Evolutionary conservation across 257 asterid species (phyloP), one percentile per base, ranked within the genome.

Genomic region (Plantago ovata): DNA sequence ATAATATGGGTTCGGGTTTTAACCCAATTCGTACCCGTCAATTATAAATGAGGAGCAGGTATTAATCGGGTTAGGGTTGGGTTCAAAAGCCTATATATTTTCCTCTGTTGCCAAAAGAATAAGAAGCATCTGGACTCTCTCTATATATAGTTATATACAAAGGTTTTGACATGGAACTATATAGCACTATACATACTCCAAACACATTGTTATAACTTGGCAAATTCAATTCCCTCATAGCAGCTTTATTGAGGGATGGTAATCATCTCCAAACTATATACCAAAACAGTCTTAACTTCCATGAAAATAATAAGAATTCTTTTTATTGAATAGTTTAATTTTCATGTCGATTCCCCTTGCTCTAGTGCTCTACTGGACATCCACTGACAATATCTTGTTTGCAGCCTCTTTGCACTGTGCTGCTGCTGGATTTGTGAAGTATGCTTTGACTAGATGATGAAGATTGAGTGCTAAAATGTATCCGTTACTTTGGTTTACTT

Each of bases 401-500:
- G 79, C 80, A 85, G 95, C 81, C 74, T 85, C 47, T 74, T 75
- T 60, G 91, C 86, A 5, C 60, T 85, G 3, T 85, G 86, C 50
- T 85, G 92, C 84, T 85, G 95, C 83, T 85, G 92, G 86, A 12
- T 85, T 23, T 82, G 88, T 78, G 92, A 85, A 58, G 69, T 60
- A 24, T 80, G 92, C 76, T 73, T 67, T 65, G 73, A 66, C 48
- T 59, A 50, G 44, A 58, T 19, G 53, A 49, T 39, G 55, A 14
- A 65, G 54, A 28, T 15, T 0, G 23, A n/a, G 21, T 52, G 50
- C 32, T 19, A 10, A 36, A 3, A 14, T 36, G 12, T 3, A 51
- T 62, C 33, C 20, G 38, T 62, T 23, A 20, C 14, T 20, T 49
- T 44, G 39, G 41, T 23, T 55, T 64, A 24, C 39, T 69, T 52